Base-by-base conservation (phyloP, 176 grass and related monocot species). In the Bolboschoenus planiculmis region DNA sequence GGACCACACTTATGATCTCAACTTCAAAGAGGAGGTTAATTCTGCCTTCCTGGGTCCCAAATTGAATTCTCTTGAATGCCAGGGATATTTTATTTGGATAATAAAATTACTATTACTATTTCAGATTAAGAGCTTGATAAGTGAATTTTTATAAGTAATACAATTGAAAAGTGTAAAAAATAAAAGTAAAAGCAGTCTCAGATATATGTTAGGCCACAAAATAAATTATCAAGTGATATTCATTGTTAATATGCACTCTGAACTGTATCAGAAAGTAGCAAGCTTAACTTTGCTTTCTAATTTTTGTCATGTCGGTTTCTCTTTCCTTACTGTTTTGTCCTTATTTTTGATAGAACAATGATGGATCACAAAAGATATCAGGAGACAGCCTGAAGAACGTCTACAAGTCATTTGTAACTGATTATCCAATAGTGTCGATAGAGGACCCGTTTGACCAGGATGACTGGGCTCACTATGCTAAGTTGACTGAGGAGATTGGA, bases 391-490 rank as follows among this genome's bases (percentile, higher is more conserved):
- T 99, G 86, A 99, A 95, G 62, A 91, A 99, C 30, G 89, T 99
- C 1, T 99, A 99, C 96, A 99, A 99, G 80, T 91, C 96, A 31
- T 99, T 99, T 71, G 92, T 91, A 2, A 64, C 40, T 2, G 95
- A 90, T 73, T 97, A 97, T 76, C 95, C 95, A 57, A 97, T 97
- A 84, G 92, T 87, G 4, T 97, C 95, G 0, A 97, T 97, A 56
- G 95, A 97, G 68, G 95, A 97, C 51, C 95, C 95, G 8, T 97
- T 97, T 90, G 95, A 97, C 80, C 95, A 94, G 90, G 95, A 97
- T 83, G 92, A 97, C 74, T 97, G 95, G 95, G 54, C 36, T 4
- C 87, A 92, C 84, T 97, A 97, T 84, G 85, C 95, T 60, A 97
- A 97, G 74, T 77, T 97, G 88, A 94, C 95, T 16, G 87, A 85